Conservation (phyloP, 1,284 basidiomycete species). For the Trichosporon ovoides region DNA sequence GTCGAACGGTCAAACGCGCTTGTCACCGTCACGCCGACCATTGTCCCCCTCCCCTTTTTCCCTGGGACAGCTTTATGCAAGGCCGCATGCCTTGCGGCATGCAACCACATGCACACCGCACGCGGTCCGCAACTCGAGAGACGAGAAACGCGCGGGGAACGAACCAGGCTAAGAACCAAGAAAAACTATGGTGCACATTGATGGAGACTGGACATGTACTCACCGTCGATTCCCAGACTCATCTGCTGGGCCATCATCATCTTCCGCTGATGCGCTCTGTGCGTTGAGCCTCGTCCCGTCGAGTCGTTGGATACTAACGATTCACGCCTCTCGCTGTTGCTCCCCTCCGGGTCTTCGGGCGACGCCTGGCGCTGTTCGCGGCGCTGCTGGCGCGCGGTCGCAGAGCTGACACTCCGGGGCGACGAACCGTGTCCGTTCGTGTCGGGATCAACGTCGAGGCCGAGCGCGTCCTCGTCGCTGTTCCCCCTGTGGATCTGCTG, state of each 20-base stretch:
- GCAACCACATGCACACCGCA: too few species aligned
- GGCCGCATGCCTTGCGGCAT: too few species aligned
- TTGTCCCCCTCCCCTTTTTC: too few species aligned
- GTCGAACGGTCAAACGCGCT: neutral
- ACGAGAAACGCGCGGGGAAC: neutral
- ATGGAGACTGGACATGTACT: constrained; percentile 12
- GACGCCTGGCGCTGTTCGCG: constrained; percentile 6
- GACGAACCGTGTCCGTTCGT: neutral
- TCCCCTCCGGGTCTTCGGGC: neutral
- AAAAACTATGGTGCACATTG: neutral
- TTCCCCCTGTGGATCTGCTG: neutral
- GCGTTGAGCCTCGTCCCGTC: neutral
- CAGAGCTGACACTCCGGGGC: neutral
- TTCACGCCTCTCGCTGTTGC: constrained; percentile 7
- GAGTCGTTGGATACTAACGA: constrained; percentile 11
- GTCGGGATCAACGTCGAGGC: neutral
- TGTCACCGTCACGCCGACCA: neutral
- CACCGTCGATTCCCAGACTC: constrained; percentile 40
- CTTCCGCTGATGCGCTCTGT: constrained; percentile 14
- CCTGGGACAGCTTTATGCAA: too few species aligned
- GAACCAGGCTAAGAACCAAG: neutral
- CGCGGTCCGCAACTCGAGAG: neutral
- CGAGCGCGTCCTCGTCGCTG: constrained; percentile 1
- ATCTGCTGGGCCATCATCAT: constrained; percentile 19
- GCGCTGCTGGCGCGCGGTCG: neutral